phyloP scores from a whole-genome alignment of 768 basidiomycete species.

The Pleurotus eryngii region DNA sequence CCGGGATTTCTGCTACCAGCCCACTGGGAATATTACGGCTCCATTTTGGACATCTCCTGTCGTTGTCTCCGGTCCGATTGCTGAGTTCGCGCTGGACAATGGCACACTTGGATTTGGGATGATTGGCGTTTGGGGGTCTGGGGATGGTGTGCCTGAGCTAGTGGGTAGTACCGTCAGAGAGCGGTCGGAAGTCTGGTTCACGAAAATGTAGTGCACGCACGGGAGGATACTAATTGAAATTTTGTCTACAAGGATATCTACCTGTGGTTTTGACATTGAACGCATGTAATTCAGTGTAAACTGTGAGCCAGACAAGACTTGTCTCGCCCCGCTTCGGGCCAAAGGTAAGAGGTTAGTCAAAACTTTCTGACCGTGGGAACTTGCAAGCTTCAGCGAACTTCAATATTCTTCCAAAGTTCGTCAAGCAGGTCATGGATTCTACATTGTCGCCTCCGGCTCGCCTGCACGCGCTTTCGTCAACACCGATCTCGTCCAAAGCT shows the following conservation, averaged over 20 bases:
- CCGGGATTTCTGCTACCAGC: background rate
- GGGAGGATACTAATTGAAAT: no score
- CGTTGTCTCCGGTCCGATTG: conserved; percentile 11
- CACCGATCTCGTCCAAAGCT: conserved; percentile 34
- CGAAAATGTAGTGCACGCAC: background rate
- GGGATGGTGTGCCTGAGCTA: conserved; percentile 13
- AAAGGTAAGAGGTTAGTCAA: no score
- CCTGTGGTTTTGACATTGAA: no score
- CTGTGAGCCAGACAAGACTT: no score
- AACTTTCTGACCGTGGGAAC: no score
- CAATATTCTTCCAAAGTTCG: no score
- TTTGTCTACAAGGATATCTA: no score
- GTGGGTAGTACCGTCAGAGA: conserved; percentile 17
- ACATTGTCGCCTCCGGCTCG: conserved; percentile 45
- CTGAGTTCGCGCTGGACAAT: conserved; percentile 13
- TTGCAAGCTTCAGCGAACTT: no score
- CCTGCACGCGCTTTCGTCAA: conserved; percentile 34
- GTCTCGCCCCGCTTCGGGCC: no score
- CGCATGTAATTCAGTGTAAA: no score
- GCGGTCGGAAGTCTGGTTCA: conserved; percentile 23
- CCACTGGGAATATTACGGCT: conserved; percentile 10
- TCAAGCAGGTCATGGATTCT: conserved; percentile 38
- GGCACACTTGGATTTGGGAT: conserved; percentile 16
- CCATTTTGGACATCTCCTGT: conserved; percentile 19
- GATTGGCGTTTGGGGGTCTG: conserved; percentile 19